These are phyloP conservation scores for Casuarina equisetifolia DNA, from an alignment of 306 rosid genomes.

Conservation along the genomic window DNA sequence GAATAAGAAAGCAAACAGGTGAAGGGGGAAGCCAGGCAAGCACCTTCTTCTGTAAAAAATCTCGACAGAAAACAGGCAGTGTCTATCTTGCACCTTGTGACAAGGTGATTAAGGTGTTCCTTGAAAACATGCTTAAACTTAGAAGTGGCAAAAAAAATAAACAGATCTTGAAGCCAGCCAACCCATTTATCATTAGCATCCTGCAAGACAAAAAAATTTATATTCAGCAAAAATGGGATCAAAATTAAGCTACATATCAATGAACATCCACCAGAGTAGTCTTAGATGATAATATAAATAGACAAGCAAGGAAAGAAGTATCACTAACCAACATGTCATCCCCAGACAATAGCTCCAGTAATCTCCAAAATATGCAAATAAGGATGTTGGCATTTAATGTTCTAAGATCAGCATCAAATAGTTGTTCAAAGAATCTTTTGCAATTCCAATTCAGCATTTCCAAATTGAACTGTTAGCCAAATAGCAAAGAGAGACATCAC, in stretches of 20 bases:
- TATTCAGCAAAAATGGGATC: conserved; percentile 8
- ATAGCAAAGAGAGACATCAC: conserved; percentile 18
- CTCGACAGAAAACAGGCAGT: conserved; percentile 57
- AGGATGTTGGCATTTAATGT: conserved; percentile 52
- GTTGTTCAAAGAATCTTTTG: conserved; percentile 50
- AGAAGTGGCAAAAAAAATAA: conserved; percentile 67
- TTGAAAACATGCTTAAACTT: conserved; percentile 56
- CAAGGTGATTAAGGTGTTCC: conserved; percentile 68
- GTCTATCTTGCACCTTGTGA: conserved; percentile 55
- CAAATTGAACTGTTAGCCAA: conserved; percentile 55
- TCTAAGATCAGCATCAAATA: conserved; percentile 40
- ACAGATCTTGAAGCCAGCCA: conserved; percentile 58
- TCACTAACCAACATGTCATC: conserved; percentile 56
- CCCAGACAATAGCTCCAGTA: conserved; percentile 52
- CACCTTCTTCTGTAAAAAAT: conserved; percentile 84
- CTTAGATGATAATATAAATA: conserved; percentile 15
- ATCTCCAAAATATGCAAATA: conserved; percentile 78
- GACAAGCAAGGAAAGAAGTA: conserved; percentile 17
- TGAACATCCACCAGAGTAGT: conserved; percentile 11
- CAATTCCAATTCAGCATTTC: conserved; percentile 71
- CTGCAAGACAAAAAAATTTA: conserved; percentile 47
- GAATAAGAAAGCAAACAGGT: conserved; percentile 9
- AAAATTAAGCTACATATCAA: conserved; percentile 8
- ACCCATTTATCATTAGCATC: conserved; percentile 60
- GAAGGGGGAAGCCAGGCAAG: conserved; percentile 24